These are phyloP conservation scores for Lachnellula occidentalis DNA, from an alignment of 2,329 filamentous ascomycete genomes.

Conservation along the genomic window DNA sequence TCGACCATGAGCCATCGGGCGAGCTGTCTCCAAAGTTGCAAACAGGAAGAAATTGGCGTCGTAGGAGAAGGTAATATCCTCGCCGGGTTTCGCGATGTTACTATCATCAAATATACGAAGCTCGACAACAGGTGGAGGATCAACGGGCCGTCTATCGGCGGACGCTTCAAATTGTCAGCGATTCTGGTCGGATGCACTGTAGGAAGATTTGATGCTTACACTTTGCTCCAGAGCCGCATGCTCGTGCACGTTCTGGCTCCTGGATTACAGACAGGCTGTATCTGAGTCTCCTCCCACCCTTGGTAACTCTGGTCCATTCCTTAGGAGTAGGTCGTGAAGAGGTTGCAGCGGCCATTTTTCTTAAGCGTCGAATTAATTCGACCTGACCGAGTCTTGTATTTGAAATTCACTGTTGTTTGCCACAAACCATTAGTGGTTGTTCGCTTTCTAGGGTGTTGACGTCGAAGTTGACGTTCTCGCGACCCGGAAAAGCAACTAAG, in stretches of 20 bases:
- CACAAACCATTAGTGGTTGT: neutral
- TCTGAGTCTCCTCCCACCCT: constrained; percentile 69
- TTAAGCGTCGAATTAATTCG: neutral
- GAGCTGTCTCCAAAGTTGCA: constrained; percentile 81
- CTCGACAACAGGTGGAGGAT: constrained; percentile 81
- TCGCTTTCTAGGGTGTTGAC: neutral
- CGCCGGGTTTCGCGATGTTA: constrained; percentile 28
- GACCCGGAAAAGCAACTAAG: neutral
- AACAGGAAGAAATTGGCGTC: constrained; percentile 98
- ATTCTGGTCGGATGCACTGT: constrained; percentile 9
- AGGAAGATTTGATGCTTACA: constrained; percentile 51
- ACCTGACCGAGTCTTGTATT: neutral
- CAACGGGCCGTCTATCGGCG: constrained; percentile 21
- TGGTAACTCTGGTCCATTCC: constrained; percentile 45
- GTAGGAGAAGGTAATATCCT: constrained; percentile 81
- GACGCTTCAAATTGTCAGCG: constrained; percentile 17
- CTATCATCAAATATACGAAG: constrained; percentile 70
- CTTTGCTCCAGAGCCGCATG: constrained; percentile 92
- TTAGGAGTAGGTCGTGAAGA: neutral
- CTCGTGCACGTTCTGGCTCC: constrained; percentile 88
- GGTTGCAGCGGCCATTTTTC: neutral
- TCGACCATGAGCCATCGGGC: constrained; percentile 75
- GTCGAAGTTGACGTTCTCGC: neutral
- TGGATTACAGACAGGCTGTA: constrained; percentile 85
- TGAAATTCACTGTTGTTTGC: neutral